Conservation (phyloP, 192 early-diverging fungal genomes). For the Diversispora eburnea region DNA sequence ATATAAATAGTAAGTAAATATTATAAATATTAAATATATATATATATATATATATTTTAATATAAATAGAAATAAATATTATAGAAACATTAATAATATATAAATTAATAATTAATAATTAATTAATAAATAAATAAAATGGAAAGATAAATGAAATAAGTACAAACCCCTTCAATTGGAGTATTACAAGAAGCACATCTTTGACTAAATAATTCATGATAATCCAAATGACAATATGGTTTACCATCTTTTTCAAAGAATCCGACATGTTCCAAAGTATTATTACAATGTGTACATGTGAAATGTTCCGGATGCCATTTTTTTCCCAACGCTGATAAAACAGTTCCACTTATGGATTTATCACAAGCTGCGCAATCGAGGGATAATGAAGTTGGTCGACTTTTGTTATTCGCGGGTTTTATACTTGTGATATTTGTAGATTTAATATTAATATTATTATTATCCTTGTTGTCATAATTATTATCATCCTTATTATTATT, state of each 20-base stretch:
- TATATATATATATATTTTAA: background rate
- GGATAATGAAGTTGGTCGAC: background rate
- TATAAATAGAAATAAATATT: background rate
- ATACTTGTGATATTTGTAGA: background rate
- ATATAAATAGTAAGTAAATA: too few species aligned
- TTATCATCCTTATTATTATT: too few species aligned
- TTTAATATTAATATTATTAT: too few species aligned
- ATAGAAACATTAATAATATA: background rate
- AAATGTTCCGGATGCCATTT: constrained; percentile 57
- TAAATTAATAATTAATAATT: too few species aligned
- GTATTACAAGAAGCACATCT: constrained; percentile 55
- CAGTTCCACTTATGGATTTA: constrained; percentile 41
- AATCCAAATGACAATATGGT: constrained; percentile 56
- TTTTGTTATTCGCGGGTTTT: background rate
- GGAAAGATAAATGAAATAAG: background rate
- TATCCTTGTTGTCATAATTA: too few species aligned
- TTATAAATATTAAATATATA: too few species aligned
- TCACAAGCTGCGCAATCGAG: constrained; percentile 42
- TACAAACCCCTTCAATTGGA: constrained; percentile 53
- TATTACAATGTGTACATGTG: constrained; percentile 43
- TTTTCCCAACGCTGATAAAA: constrained; percentile 51
- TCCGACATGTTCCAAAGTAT: constrained; percentile 45
- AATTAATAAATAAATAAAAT: too few species aligned
- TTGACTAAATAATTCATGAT: constrained; percentile 51
- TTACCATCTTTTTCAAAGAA: constrained; percentile 54